phyloP scores from a whole-genome alignment of 192 early-diverging fungal genomes.

The Dissophora ornata region DNA sequence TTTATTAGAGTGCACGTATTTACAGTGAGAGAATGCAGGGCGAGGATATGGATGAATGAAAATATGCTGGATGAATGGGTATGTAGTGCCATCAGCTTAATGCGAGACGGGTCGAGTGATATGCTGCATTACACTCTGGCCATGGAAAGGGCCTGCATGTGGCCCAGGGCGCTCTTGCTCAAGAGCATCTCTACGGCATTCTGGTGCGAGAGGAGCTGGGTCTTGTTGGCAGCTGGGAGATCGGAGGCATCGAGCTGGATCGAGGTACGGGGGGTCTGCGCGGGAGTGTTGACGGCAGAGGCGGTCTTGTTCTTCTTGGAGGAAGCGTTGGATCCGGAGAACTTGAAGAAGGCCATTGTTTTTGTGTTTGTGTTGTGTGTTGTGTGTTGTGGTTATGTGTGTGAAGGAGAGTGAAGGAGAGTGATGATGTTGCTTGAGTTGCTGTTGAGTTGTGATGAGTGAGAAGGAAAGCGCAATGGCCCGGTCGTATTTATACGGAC shows the following conservation, averaged over 20 bases:
- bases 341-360: slow-evolving; percentile 51
- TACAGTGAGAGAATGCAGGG: too few relatives aligned
- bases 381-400: neutral
- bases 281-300: slow-evolving; percentile 38
- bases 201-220: slow-evolving; percentile 9
- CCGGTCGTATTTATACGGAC: neutral
- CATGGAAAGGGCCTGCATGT: slow-evolving; percentile 36
- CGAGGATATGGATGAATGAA: too few relatives aligned
- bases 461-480: neutral
- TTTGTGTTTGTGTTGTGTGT: slow-evolving; percentile 7
- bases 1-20: too few relatives aligned
- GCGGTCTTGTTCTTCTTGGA: slow-evolving; percentile 56
- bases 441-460: neutral
- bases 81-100: too few relatives aligned
- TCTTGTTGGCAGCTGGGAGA: slow-evolving; percentile 20
- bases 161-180: slow-evolving; percentile 25
- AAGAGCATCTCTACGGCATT: slow-evolving; percentile 30
- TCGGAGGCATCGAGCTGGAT: slow-evolving; percentile 32
- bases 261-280: slow-evolving; percentile 47
- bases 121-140: slow-evolving; percentile 36
- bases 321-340: slow-evolving; percentile 11
- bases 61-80: neutral
- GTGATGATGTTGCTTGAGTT: slow-evolving; percentile 25
- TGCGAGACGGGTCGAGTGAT: too few relatives aligned
- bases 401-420: neutral